A percentile compares a stretch with the other conserved stretches of the same genome.
These are phyloP conservation scores for Arachis monticola DNA, from an alignment of 331 rosid genomes.

Conservation along the genomic window DNA sequence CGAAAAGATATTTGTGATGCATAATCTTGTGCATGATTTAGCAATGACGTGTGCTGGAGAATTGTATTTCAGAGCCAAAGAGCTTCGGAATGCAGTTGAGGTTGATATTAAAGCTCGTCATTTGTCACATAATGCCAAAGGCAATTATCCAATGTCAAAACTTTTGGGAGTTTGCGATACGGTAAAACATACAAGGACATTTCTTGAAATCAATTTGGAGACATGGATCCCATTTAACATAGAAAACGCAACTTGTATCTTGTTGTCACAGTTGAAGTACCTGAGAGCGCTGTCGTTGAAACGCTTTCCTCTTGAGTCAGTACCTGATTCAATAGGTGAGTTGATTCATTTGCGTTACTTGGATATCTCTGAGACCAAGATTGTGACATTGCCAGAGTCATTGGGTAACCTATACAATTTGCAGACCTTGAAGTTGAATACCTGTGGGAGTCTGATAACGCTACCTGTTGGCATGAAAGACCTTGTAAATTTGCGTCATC, in stretches of 20 bases:
- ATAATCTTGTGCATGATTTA: too few relatives aligned
- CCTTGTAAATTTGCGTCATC: background rate
- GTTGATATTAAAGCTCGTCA: too few relatives aligned
- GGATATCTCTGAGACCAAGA: background rate
- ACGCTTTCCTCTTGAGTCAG: background rate
- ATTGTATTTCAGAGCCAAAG: too few relatives aligned
- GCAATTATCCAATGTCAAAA: too few relatives aligned
- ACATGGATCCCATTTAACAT: too few relatives aligned
- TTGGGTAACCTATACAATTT: background rate
- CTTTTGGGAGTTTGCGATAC: background rate
- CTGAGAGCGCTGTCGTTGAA: background rate
- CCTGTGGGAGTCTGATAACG: background rate
- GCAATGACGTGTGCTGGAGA: too few relatives aligned
- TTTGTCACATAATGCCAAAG: too few relatives aligned
- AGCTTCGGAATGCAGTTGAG: too few relatives aligned
- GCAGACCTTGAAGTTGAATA: background rate
- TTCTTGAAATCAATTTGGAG: too few relatives aligned
- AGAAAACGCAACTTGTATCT: background rate
- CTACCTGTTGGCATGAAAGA: background rate
- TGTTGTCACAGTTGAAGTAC: background rate
- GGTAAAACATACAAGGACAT: too few relatives aligned
- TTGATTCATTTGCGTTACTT: background rate
- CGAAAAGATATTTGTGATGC: too few relatives aligned
- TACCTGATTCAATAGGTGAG: background rate
- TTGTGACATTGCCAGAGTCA: background rate